These are phyloP conservation scores for Tolypocladium cylindrosporum DNA, from an alignment of 2,329 filamentous ascomycete species.

Conservation along the genomic window DNA sequence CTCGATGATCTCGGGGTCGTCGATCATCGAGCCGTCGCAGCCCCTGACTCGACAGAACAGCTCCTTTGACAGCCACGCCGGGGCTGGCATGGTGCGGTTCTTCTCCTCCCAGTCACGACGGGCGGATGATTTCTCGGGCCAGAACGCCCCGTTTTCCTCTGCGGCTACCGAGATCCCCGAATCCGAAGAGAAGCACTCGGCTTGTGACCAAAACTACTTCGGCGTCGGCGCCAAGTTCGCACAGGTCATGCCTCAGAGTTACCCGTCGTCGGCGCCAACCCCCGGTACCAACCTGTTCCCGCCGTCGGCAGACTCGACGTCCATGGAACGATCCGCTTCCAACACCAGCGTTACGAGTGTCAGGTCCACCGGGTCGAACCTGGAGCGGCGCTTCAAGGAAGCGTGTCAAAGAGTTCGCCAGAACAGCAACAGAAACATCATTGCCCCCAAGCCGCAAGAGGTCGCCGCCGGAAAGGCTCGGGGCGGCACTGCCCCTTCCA, in stretches of 20 bases:
- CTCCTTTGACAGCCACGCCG: constrained; percentile 19
- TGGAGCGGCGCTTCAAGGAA: constrained; percentile 37
- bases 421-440: constrained; percentile 25
- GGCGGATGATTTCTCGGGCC: constrained; percentile 7
- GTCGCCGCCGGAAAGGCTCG: constrained; percentile 1
- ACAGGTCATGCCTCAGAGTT: constrained; percentile 13
- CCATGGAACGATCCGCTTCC: constrained; percentile 40
- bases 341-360: constrained; percentile 29
- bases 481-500: constrained; percentile 9
- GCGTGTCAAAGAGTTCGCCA: constrained; percentile 35
- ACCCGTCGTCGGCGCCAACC: constrained; percentile 15
- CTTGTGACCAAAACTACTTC: constrained; percentile 21
- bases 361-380: constrained; percentile 32
- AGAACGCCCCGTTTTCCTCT: constrained; percentile 10
- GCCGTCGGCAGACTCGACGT: constrained; percentile 13
- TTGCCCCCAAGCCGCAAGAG: constrained; percentile 35
- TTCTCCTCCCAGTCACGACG: constrained; percentile 26
- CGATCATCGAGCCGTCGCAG: constrained; percentile 24
- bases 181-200: constrained; percentile 18
- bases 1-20: constrained; percentile 31
- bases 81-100: constrained; percentile 26
- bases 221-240: constrained; percentile 27
- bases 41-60: constrained; percentile 35
- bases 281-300: constrained; percentile 16
- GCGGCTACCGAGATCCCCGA: constrained; percentile 4